Conservation (phyloP, 2,329 filamentous ascomycete genomes). For the Trichoderma polysporum region DNA sequence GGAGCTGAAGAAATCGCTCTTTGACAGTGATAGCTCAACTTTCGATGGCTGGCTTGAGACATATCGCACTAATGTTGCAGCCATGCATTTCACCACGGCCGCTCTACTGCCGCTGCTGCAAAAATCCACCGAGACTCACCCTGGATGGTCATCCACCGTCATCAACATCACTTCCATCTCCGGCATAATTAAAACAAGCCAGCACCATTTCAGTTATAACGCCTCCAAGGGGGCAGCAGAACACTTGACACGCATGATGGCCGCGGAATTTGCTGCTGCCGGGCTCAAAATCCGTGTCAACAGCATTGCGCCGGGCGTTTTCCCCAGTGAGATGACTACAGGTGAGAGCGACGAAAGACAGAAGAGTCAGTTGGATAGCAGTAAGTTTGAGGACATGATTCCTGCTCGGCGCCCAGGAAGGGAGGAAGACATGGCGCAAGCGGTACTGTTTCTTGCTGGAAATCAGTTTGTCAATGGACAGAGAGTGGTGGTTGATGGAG, state of each 20-base stretch:
- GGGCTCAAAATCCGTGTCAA: conserved; percentile 67
- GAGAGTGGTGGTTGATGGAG: conserved; percentile 46
- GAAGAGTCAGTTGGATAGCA: conserved; percentile 59
- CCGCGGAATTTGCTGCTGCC: conserved; percentile 57
- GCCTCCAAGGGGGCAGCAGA: conserved; percentile 63
- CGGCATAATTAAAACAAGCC: conserved; percentile 59
- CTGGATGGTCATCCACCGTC: conserved; percentile 56
- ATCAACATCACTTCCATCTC: conserved; percentile 70
- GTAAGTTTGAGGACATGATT: conserved; percentile 54
- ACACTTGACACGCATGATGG: conserved; percentile 64
- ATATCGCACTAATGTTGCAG: conserved; percentile 74
- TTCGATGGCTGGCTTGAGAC: conserved; percentile 70
- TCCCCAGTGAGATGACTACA: conserved; percentile 71
- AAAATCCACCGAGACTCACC: conserved; percentile 42
- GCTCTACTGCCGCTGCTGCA: conserved; percentile 63
- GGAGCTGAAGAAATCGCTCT: conserved; percentile 61
- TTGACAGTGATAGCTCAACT: conserved; percentile 58
- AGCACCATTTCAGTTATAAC: conserved; percentile 67
- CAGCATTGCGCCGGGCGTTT: conserved; percentile 70
- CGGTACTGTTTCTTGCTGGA: conserved; percentile 56
- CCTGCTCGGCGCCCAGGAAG: conserved; percentile 67
- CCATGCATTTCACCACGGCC: conserved; percentile 63
- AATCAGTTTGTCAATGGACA: conserved; percentile 49
- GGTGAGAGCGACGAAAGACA: conserved; percentile 46
- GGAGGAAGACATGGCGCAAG: conserved; percentile 67